Base-by-base conservation (phyloP, 805 yeast genomes). In the Torulaspora delbrueckii region DNA sequence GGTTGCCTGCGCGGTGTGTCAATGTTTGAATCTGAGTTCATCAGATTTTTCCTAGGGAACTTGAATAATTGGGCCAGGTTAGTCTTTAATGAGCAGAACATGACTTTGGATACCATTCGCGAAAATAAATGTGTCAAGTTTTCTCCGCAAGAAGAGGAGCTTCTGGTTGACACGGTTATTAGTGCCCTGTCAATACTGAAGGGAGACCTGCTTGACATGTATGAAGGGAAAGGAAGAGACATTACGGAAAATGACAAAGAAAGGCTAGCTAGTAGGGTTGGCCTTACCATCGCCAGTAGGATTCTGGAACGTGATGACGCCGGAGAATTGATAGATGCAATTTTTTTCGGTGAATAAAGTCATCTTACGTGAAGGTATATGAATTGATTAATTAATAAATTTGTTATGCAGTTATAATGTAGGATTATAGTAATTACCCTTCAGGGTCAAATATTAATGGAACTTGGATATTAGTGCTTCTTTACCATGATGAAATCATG, bases 1-100 rank as follows among this genome's bases (percentile, higher is more conserved):
- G 99, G 99, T 31, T 83, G 97, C 4, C 76, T 95, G 25, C 76
- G 79, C 40, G 99, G 98, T 5, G 75, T 93, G 57, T 77, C 79
- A 46, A 87, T 84, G 14, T 69, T 93, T 58, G 99, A 97, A 3
- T 72, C 82, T 4, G 98, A 93, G 66, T 95, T 93, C 8, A 78
- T 91, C 30, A 77, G 96, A 54, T 82, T 91, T 36, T 74, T 93
- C 44, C 71, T 91, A 31, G 96, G 96, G 0, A 93, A 93, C 63
- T 67, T 91, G 49, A 77, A 81, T 52, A 79, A 82, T 46, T 93
- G 99, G 99, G 72, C 80, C 12, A 72, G 70, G 40, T 74, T 78
- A 48, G 82, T 84, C 1, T 67, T 83, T 37, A 74, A 57, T 25
- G 65, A 65, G 44, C 62, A 62, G 14, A 51, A 52, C 31, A 45